These are phyloP conservation scores for Metschnikowia corniflorae DNA, from an alignment of 805 yeast genomes.

Conservation along the genomic window DNA sequence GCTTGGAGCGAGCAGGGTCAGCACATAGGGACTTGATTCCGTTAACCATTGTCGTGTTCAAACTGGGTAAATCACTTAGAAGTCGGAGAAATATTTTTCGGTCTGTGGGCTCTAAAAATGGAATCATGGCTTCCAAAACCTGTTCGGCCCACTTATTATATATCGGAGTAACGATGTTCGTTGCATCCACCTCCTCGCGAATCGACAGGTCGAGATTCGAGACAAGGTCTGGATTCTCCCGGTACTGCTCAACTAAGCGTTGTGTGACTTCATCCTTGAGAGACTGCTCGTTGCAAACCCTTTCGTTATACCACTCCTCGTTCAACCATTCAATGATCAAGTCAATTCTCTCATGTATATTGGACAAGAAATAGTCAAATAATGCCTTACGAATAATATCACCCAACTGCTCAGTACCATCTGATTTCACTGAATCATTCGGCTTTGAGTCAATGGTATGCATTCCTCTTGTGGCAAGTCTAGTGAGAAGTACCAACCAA, in stretches of 20 bases:
- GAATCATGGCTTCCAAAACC: conserved; percentile 74
- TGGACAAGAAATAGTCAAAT: conserved; percentile 67
- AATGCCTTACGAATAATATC: conserved; percentile 66
- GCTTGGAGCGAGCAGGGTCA: conserved; percentile 77
- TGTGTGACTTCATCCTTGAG: conserved; percentile 18
- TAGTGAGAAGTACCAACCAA: conserved; percentile 71
- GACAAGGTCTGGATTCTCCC: conserved; percentile 16
- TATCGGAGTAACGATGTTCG: conserved; percentile 35
- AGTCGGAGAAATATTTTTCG: conserved; percentile 76
- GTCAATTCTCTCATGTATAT: conserved; percentile 69
- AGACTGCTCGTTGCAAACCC: conserved; percentile 34
- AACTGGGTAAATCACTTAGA: conserved; percentile 80
- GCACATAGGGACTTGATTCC: conserved; percentile 70
- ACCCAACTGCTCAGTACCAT: conserved; percentile 42
- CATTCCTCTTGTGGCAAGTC: conserved; percentile 83
- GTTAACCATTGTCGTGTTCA: conserved; percentile 58
- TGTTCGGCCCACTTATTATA: conserved; percentile 70
- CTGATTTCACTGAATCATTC: conserved; percentile 25
- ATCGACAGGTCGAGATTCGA: conserved; percentile 18
- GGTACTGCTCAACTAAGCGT: conserved; percentile 15
- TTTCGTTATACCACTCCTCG: conserved; percentile 86
- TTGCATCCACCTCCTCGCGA: conserved; percentile 15
- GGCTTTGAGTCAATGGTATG: conserved; percentile 20
- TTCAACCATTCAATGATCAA: conserved; percentile 86
- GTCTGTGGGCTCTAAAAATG: conserved; percentile 79